A percentile compares a stretch with the other conserved stretches of the same genome.
Evolutionary conservation across 805 yeast genomes (phyloP).

Genomic region (Spathaspora girioi): DNA sequence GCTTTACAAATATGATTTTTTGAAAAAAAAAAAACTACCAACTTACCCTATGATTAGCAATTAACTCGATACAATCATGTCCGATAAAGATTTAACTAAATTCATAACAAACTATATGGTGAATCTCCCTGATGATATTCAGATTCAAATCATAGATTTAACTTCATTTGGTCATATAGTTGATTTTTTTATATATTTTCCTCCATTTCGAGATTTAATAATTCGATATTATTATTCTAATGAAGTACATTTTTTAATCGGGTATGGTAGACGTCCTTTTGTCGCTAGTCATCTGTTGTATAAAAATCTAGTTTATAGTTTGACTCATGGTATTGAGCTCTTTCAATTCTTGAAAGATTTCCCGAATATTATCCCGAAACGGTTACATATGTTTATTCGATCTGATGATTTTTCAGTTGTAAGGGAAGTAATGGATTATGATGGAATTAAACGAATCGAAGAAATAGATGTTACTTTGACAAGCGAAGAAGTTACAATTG

Average conservation of each 20-base stretch:
- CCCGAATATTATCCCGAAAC: slow-evolving; percentile 22
- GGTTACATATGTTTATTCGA: slow-evolving; percentile 19
- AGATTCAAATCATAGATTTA: slow-evolving; percentile 14
- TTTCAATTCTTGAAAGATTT: slow-evolving; percentile 25
- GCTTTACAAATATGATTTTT: too few relatives aligned
- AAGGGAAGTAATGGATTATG: slow-evolving; percentile 17
- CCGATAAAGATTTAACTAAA: background rate
- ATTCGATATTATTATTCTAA: slow-evolving; percentile 22
- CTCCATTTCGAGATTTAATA: slow-evolving; percentile 17
- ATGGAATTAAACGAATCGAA: slow-evolving; percentile 2
- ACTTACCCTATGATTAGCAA: too few relatives aligned
- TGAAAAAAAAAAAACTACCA: too few relatives aligned
- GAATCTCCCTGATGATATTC: slow-evolving; percentile 19
- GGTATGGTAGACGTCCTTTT: slow-evolving; percentile 6
- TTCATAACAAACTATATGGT: slow-evolving; percentile 11
- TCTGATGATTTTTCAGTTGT: slow-evolving; percentile 30
- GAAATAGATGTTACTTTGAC: slow-evolving; percentile 25
- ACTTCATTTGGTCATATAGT: slow-evolving; percentile 18
- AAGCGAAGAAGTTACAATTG: slow-evolving; percentile 12
- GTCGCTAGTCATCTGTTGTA: slow-evolving; percentile 3
- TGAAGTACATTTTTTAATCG: slow-evolving; percentile 30
- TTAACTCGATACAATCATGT: too few relatives aligned
- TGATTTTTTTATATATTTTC: slow-evolving; percentile 20
- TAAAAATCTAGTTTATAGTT: slow-evolving; percentile 7
- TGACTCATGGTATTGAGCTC: slow-evolving; percentile 26